Conservation (phyloP, 108 stramenopile species). For the Mediolabrus comicus region DNA sequence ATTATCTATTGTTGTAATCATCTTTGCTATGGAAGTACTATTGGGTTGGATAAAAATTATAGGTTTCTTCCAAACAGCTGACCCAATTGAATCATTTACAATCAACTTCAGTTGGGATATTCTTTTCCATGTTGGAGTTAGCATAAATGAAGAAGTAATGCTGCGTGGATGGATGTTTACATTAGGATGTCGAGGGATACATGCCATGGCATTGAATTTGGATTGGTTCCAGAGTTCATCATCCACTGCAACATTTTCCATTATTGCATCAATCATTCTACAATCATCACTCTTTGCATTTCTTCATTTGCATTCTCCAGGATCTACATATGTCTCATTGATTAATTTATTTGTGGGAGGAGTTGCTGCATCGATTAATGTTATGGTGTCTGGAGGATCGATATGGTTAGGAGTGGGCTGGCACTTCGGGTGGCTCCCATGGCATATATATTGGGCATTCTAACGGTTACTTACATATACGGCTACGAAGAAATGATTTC, state of each 20-base stretch:
- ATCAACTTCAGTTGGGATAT: conserved; percentile 40
- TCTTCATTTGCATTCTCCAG: conserved; percentile 34
- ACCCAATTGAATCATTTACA: conserved; percentile 12
- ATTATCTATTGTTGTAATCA: conserved; percentile 17
- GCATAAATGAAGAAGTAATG: conserved; percentile 47
- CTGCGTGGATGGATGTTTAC: conserved; percentile 44
- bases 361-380: conserved; percentile 31
- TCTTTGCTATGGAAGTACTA: conserved; percentile 20
- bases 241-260: conserved; percentile 7
- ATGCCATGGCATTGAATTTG: background rate
- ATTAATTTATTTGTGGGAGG: conserved; percentile 39
- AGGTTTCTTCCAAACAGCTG: conserved; percentile 34
- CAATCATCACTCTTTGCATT: conserved; percentile 41
- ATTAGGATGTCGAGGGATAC: conserved; percentile 9
- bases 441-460: conserved; percentile 35
- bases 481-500: conserved; percentile 13
- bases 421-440: conserved; percentile 50
- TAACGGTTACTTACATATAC: conserved; percentile 11
- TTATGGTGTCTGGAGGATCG: conserved; percentile 24
- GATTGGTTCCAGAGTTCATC: conserved; percentile 10
- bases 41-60: conserved; percentile 39
- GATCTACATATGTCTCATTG: conserved; percentile 25
- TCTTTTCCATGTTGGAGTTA: conserved; percentile 38
- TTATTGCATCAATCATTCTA: conserved; percentile 16
- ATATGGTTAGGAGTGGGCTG: conserved; percentile 39